These are phyloP conservation scores for Lobulomyces angularis DNA, from an alignment of 192 early-diverging fungal species.

Conservation along the genomic window DNA sequence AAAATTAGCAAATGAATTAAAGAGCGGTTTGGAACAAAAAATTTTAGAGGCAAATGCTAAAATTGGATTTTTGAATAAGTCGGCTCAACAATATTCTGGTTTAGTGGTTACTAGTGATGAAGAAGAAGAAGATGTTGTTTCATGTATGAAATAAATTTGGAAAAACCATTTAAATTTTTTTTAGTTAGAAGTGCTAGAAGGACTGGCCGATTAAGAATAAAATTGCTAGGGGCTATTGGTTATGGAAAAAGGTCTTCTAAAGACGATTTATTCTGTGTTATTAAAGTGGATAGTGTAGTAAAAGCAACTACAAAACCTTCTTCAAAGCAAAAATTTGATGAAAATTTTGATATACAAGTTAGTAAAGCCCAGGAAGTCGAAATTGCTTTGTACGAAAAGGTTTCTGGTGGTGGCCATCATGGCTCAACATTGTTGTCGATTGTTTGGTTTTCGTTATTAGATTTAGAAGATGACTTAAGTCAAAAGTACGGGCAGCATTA, in stretches of 20 bases:
- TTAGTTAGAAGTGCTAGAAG: no score
- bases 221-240: conserved; percentile 16
- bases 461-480: conserved; percentile 73
- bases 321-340: conserved; percentile 61
- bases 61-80: conserved; percentile 53
- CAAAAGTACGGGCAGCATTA: no score
- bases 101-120: conserved; percentile 59
- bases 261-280: conserved; percentile 57
- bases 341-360: conserved; percentile 71
- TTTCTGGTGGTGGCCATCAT: conserved; percentile 32
- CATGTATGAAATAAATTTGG: no score
- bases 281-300: conserved; percentile 74
- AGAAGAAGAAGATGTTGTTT: conserved; percentile 47
- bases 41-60: conserved; percentile 65
- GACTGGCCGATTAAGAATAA: conserved; percentile 24
- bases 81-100: conserved; percentile 64
- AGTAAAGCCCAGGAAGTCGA: conserved; percentile 86
- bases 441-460: conserved; percentile 80
- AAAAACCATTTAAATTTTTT: no score
- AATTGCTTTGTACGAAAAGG: conserved; percentile 65
- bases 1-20: conserved; percentile 39
- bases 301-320: conserved; percentile 58
- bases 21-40: conserved; percentile 39
- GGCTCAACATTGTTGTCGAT: conserved; percentile 63
- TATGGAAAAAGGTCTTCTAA: conserved; percentile 36